These are phyloP conservation scores for Delitschia confertaspora DNA, from an alignment of 495 filamentous ascomycete species.

Conservation along the genomic window DNA sequence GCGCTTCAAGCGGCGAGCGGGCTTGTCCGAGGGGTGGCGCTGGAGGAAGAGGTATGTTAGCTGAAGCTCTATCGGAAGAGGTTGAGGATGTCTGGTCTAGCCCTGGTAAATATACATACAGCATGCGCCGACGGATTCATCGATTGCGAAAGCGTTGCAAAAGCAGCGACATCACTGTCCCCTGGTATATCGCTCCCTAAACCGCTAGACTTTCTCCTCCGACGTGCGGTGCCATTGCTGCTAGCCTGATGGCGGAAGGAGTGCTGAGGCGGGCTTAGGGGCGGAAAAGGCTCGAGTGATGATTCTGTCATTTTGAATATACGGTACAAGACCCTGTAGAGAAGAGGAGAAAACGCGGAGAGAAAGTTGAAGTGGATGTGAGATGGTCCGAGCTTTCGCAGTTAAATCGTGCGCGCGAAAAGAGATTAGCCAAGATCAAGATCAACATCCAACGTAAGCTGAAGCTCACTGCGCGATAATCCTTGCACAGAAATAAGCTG, in stretches of 20 bases:
- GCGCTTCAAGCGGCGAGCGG: constrained; percentile 35
- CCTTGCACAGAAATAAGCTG: too few species aligned
- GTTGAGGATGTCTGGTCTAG: background rate
- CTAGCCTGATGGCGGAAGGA: background rate
- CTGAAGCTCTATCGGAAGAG: constrained; percentile 1
- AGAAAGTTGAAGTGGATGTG: too few species aligned
- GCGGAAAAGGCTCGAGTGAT: constrained; percentile 23
- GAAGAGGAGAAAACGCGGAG: constrained; percentile 1
- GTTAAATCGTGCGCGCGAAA: too few species aligned
- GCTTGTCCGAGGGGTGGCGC: constrained; percentile 18
- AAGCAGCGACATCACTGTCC: constrained; percentile 21
- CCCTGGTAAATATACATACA: too few species aligned
- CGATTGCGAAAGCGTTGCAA: constrained; percentile 14
- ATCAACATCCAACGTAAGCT: too few species aligned
- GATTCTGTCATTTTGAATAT: constrained; percentile 14
- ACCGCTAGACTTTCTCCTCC: constrained; percentile 22
- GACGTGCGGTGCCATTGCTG: background rate
- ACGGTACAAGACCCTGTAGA: background rate
- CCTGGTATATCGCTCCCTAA: constrained; percentile 23
- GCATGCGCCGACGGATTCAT: constrained; percentile 1
- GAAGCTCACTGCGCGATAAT: too few species aligned
- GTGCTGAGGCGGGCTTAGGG: constrained; percentile 6
- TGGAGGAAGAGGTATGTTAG: background rate
- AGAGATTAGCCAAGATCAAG: too few species aligned
- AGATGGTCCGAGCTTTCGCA: too few species aligned